These are phyloP conservation scores for Coemansia sp. DNA, from an alignment of 192 early-diverging fungal genomes.

Conservation along the genomic window DNA sequence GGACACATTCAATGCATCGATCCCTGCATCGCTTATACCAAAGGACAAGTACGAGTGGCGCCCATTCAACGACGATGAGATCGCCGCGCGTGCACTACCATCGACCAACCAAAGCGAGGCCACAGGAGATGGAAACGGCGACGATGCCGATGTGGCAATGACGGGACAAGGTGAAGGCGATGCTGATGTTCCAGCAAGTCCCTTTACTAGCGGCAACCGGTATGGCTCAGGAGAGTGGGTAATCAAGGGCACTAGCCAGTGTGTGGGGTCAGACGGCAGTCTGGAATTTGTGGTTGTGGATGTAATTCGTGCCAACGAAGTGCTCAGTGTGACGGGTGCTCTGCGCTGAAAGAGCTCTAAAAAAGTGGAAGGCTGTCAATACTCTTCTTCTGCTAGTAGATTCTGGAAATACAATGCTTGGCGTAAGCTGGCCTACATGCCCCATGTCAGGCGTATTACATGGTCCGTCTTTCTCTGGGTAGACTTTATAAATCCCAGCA, in stretches of 20 bases:
- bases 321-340: slow-evolving; percentile 79
- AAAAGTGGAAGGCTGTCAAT: background rate
- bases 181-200: background rate
- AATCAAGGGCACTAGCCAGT: slow-evolving; percentile 61
- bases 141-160: slow-evolving; percentile 19
- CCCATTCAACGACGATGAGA: slow-evolving; percentile 52
- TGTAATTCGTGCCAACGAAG: slow-evolving; percentile 76
- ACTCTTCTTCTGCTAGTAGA: background rate
- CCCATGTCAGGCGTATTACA: slow-evolving; percentile 83
- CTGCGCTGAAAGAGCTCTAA: slow-evolving; percentile 35
- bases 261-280: slow-evolving; percentile 64
- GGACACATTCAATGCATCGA: slow-evolving; percentile 94
- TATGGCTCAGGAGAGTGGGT: slow-evolving; percentile 69
- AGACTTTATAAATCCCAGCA: slow-evolving; percentile 85
- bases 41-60: slow-evolving; percentile 72
- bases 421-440: slow-evolving; percentile 25
- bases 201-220: slow-evolving; percentile 25
- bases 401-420: slow-evolving; percentile 1
- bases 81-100: slow-evolving; percentile 29
- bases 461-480: slow-evolving; percentile 93
- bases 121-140: slow-evolving; percentile 24
- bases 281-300: slow-evolving; percentile 75
- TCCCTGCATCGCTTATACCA: slow-evolving; percentile 78
- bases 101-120: background rate
- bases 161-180: slow-evolving; percentile 19